Percentiles rank a stretch among this genome's conserved stretches.
Conservation (phyloP, 148 eudicot species). For the Simmondsia chinensis region DNA sequence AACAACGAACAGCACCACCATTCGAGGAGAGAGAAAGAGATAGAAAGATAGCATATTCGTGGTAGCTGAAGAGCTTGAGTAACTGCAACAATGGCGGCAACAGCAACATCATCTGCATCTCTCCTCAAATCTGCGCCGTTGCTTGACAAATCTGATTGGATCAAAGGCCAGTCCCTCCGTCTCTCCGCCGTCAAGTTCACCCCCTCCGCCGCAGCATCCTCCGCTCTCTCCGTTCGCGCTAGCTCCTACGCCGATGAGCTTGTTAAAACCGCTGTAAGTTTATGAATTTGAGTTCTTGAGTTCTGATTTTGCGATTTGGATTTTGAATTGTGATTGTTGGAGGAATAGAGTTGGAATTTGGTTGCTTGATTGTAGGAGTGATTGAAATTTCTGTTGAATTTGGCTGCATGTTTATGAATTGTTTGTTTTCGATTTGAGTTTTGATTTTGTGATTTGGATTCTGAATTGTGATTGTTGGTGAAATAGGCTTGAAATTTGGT, state of each 20-base stretch:
- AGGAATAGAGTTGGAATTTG: no score
- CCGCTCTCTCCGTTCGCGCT: conserved; percentile 36
- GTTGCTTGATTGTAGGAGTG: no score
- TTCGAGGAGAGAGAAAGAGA: conserved; percentile 4
- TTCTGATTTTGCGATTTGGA: no score
- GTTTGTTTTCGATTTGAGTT: no score
- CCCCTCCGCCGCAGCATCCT: conserved; percentile 28
- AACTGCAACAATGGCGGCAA: conserved; percentile 39
- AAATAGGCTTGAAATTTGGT: no score
- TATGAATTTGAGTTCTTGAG: no score
- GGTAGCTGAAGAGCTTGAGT: not conserved
- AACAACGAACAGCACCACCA: no score
- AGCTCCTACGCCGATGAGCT: conserved; percentile 81
- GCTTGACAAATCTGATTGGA: conserved; percentile 65
- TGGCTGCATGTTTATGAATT: no score
- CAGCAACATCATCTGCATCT: conserved; percentile 33
- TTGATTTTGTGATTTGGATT: no score
- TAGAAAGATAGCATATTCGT: conserved; percentile 3
- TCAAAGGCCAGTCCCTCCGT: conserved; percentile 60
- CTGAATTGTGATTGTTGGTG: no score
- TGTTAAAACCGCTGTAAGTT: conserved; percentile 72
- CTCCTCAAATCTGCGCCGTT: conserved; percentile 53
- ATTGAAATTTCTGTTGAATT: no score
- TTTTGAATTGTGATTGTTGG: no score
- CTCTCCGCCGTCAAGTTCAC: conserved; percentile 32